A percentile compares a stretch with the other conserved stretches of the same genome.
phyloP scores from a whole-genome alignment of 2,329 filamentous ascomycete species.

The Gnomoniopsis smithogilvyi region DNA sequence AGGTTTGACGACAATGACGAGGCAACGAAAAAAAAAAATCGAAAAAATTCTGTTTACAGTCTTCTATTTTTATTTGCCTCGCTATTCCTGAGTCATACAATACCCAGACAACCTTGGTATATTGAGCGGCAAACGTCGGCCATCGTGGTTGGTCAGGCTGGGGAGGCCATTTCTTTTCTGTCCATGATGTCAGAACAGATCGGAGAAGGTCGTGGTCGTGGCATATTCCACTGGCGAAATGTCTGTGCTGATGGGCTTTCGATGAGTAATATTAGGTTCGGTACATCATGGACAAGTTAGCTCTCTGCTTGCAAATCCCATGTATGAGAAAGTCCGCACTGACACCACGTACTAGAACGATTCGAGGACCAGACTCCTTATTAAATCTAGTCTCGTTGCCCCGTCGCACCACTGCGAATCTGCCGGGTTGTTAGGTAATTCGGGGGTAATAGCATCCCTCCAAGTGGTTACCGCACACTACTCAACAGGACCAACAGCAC shows the following conservation, averaged over 20 bases:
- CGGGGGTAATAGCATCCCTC: background rate
- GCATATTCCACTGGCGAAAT: too few relatives aligned
- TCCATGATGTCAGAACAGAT: too few relatives aligned
- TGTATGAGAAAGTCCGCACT: too few relatives aligned
- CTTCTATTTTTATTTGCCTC: background rate
- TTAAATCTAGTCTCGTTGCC: background rate
- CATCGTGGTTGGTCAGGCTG: too few relatives aligned
- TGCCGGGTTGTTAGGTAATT: conserved; percentile 2
- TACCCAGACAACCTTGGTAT: background rate
- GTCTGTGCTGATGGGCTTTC: too few relatives aligned
- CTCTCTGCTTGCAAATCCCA: too few relatives aligned
- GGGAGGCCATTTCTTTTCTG: too few relatives aligned
- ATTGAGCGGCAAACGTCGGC: too few relatives aligned
- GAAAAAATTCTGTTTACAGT: background rate
- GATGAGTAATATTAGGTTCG: too few relatives aligned
- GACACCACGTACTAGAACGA: too few relatives aligned
- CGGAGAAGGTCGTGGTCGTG: too few relatives aligned
- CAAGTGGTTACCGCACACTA: background rate
- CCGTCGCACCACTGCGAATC: background rate
- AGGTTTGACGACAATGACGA: background rate
- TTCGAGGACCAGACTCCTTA: background rate
- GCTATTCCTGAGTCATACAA: background rate
- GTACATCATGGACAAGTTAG: too few relatives aligned
- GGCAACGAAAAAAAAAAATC: background rate
- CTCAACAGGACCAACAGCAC: background rate